A percentile compares a stretch with the other conserved stretches of the same genome.
These are phyloP conservation scores for Thalassiosira profunda DNA, from an alignment of 108 stramenopile genomes.

Conservation along the genomic window DNA sequence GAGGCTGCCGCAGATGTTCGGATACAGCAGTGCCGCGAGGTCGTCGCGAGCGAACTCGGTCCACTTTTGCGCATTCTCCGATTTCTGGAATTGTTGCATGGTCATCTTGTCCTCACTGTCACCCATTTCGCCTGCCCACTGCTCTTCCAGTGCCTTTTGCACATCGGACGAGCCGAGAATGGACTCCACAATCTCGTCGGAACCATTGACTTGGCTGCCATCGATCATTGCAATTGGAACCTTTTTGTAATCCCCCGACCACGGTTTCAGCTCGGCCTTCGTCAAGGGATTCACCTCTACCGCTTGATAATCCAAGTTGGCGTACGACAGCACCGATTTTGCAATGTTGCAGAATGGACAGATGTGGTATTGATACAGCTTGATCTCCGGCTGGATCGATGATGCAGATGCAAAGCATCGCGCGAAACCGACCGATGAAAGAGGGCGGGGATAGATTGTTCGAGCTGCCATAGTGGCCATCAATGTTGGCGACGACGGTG, in stretches of 20 bases:
- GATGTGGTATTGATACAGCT: slow-evolving; percentile 90
- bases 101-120: slow-evolving; percentile 24
- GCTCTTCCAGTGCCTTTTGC: slow-evolving; percentile 7
- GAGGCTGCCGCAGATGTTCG: slow-evolving; percentile 90
- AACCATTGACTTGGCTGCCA: slow-evolving; percentile 64
- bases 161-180: slow-evolving; percentile 31
- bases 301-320: slow-evolving; percentile 51
- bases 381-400: slow-evolving; percentile 31
- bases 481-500: no score
- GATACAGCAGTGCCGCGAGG: slow-evolving; percentile 87
- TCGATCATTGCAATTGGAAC: slow-evolving; percentile 86
- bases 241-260: slow-evolving; percentile 83
- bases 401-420: slow-evolving; percentile 17
- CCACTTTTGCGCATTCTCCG: slow-evolving; percentile 69
- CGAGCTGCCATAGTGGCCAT: no score
- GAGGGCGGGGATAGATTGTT: no score
- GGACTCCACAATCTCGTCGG: slow-evolving; percentile 59
- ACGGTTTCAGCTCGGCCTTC: slow-evolving; percentile 81
- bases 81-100: slow-evolving; percentile 51
- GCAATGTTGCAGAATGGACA: slow-evolving; percentile 95
- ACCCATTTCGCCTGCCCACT: slow-evolving; percentile 37
- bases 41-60: slow-evolving; percentile 78
- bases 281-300: slow-evolving; percentile 96
- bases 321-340: slow-evolving; percentile 76
- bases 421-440: no score